phyloP scores from a whole-genome alignment of 176 grass and related monocot genomes.

The Oryza punctata region DNA sequence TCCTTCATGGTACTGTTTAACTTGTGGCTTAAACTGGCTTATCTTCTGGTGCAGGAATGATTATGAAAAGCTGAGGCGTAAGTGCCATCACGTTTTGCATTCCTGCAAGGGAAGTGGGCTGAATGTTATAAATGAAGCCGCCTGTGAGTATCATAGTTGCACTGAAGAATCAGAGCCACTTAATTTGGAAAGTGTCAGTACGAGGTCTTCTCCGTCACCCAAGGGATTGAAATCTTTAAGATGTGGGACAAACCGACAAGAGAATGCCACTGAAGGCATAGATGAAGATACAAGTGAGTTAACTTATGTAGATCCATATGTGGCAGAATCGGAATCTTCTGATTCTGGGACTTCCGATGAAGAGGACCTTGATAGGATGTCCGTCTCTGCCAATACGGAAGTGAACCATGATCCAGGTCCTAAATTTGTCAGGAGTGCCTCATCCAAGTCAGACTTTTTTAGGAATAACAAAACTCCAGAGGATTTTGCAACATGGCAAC shows the following conservation, averaged over 20 bases:
- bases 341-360: conserved; percentile 70
- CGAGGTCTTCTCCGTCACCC: conserved; percentile 39
- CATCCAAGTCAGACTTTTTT: conserved; percentile 47
- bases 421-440: conserved; percentile 51
- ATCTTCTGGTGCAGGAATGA: conserved; percentile 69
- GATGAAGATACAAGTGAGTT: conserved; percentile 58
- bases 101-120: conserved; percentile 59
- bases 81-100: conserved; percentile 52
- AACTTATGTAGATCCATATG: conserved; percentile 43
- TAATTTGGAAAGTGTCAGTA: conserved; percentile 47
- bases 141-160: conserved; percentile 45
- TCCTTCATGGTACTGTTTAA: not conserved
- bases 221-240: conserved; percentile 49
- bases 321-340: conserved; percentile 68
- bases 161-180: conserved; percentile 42
- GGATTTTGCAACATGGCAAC: conserved; percentile 82
- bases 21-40: conserved; percentile 19
- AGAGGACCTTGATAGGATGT: conserved; percentile 57
- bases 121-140: conserved; percentile 57
- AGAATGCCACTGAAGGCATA: conserved; percentile 36
- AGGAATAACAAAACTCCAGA: conserved; percentile 56
- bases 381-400: conserved; percentile 30
- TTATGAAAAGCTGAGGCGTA: conserved; percentile 81
- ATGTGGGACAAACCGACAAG: conserved; percentile 21
- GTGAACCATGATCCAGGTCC: conserved; percentile 41